Evolutionary conservation across 2,329 filamentous ascomycete genomes (phyloP), one percentile per base, ranked within the genome.

Genomic region (Exophiala viscosa): DNA sequence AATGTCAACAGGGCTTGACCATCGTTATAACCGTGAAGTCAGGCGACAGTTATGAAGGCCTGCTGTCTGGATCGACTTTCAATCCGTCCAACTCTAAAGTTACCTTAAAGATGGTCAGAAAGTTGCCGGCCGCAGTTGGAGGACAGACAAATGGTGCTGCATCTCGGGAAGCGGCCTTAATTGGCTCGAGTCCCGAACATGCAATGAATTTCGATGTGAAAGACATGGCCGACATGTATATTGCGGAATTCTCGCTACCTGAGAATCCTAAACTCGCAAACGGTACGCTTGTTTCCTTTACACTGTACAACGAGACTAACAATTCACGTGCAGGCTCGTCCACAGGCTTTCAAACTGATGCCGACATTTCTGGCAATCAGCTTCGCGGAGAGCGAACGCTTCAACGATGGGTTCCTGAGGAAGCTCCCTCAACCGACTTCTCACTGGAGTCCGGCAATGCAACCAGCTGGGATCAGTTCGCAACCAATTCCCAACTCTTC

Each of bases 381-480:
- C 73, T 79, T 41, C 78, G 82, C 44, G 83, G 81, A 52, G 89
- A 95, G 70, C 84, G 90, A 54, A 77, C 83, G 47, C 76, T 97
- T 36, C 85, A 96, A 66, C 85, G 80, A 62, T 97, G 91, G 90
- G 82, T 90, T 50, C 83, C 88, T 5, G 85, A 84, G 60, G 69
- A 78, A 13, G 69, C 76, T 3, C 83, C 85, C 57, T 79, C 79
- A 23, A 69, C 81, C 36, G 86, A 91, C 65, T 77, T 88, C 60
- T 86, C 86, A 43, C 77, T 96, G 18, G 90, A 93, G 64, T 82
- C 75, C 45, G 59, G 56, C n/a, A 70, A 67, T 47, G 65, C 70
- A 13, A 75, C 73, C 5, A 75, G 73, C 8, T 99, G 93, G 93
- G 92, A 99, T 68, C 93, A 99, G 69, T 99, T 99, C 66, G 87